A percentile compares a stretch with the other conserved stretches of the same genome.
These are phyloP conservation scores for Exidia glandulosa DNA, from an alignment of 768 basidiomycete species.

Conservation along the genomic window DNA sequence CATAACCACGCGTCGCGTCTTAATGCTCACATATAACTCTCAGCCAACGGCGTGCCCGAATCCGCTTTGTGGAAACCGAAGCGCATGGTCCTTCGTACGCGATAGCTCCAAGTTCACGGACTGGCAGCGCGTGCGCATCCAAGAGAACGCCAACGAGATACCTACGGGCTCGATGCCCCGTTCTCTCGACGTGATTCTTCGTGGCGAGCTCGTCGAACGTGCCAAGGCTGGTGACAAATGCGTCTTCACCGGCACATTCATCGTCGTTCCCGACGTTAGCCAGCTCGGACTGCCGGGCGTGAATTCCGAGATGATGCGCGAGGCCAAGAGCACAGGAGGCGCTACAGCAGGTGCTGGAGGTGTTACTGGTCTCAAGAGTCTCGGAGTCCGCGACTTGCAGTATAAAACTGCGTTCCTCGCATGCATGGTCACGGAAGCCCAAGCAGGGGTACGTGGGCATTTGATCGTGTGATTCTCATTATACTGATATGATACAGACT, in stretches of 20 bases:
- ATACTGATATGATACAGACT: constrained; percentile 10
- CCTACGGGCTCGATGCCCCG: constrained; percentile 98
- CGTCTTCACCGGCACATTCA: constrained; percentile 95
- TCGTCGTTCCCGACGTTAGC: constrained; percentile 96
- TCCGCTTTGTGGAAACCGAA: constrained; percentile 82
- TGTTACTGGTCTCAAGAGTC: constrained; percentile 73
- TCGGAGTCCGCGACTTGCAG: constrained; percentile 91
- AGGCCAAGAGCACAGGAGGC: constrained; percentile 53
- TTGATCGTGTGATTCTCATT: constrained; percentile 1
- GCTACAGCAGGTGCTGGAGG: constrained; percentile 53
- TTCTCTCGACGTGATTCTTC: constrained; percentile 89
- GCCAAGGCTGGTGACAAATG: constrained; percentile 99
- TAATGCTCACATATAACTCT: neutral
- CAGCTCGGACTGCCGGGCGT: constrained; percentile 93
- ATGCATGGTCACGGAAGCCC: constrained; percentile 91
- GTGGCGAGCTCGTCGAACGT: constrained; percentile 93
- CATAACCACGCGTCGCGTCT: constrained; percentile 1
- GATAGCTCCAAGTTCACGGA: constrained; percentile 95
- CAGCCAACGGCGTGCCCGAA: constrained; percentile 93
- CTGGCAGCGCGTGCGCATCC: constrained; percentile 99
- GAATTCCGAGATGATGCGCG: constrained; percentile 83
- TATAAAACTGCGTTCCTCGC: constrained; percentile 99
- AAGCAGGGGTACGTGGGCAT: constrained; percentile 59
- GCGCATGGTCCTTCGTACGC: constrained; percentile 87
- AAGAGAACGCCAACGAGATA: constrained; percentile 97